Percentiles rank a stretch among this genome's conserved stretches.
Conservation (phyloP, 176 grass and related monocot species). For the Carex parvula region DNA sequence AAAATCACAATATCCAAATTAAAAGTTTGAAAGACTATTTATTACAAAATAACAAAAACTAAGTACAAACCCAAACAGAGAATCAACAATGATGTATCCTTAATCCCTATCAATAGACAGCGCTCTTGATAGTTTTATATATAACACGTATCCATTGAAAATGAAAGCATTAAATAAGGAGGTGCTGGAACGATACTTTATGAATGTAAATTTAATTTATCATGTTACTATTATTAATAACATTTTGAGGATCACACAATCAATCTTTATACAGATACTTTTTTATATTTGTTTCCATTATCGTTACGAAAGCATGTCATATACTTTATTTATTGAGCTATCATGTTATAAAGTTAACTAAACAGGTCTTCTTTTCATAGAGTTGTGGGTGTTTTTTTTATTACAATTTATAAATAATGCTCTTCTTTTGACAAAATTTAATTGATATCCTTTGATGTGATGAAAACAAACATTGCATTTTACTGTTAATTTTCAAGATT, state of each 20-base stretch:
- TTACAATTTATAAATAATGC: background rate
- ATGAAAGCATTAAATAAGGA: too few species aligned
- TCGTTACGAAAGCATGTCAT: background rate
- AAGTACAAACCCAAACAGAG: too few species aligned
- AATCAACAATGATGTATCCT: too few species aligned
- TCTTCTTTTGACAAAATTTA: background rate
- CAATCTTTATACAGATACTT: background rate
- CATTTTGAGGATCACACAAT: background rate
- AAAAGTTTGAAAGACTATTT: too few species aligned
- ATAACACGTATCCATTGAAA: too few species aligned
- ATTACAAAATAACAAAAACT: too few species aligned
- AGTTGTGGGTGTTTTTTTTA: background rate
- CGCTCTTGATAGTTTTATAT: too few species aligned
- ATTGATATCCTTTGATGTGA: background rate
- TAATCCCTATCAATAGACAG: too few species aligned
- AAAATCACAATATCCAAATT: too few species aligned
- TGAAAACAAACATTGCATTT: background rate
- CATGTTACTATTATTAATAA: too few species aligned
- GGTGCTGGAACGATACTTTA: too few species aligned
- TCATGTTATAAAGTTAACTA: background rate
- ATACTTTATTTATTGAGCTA: background rate
- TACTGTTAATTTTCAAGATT: background rate
- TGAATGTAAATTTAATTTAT: background rate
- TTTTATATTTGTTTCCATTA: background rate
- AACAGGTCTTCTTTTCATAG: background rate